Evolutionary conservation across 306 rosid species (phyloP), one percentile per base, ranked within the genome.

Genomic region (Dryas octopetala): DNA sequence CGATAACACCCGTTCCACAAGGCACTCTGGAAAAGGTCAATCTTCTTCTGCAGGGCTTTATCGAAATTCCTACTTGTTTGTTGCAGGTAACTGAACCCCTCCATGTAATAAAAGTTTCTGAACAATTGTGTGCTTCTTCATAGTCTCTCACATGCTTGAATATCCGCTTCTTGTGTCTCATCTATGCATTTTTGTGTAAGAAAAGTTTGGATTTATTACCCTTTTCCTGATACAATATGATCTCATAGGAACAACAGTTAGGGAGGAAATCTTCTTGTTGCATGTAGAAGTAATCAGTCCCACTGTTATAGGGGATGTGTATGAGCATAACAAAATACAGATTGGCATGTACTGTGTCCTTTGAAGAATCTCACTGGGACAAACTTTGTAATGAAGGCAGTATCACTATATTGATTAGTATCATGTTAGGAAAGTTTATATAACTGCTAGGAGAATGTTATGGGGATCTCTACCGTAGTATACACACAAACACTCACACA

Each of bases 1-100:
- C 91, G 79, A 87, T 95, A 69, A 89, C 98, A 66, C 97, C 98
- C n/a, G 92, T 91, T 65, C 91, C 88, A 32, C 91, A 71, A 59
- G 86, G 74, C 85, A 78, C 91, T 78, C 84, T 95, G 80, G 95
- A 86, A 77, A 91, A 85, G 66, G 97, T 91, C 46, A 83, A 91
- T 82, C 87, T 91, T 59, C 78, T 95, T 73, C 82, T 91, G 73
- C 96, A 87, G 87, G 97, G 98, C 43, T 86, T 69, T 78, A 84
- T 95, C 68, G 93, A 90, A 82, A 86, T 90, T 89, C 98, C 98
- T 77, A 79, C 96, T 38, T 73, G 84, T 78, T 87, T 95, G 76
- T 80, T 91, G 84, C 93, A 91, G 96, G 98, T 84, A 83, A 87
- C 78, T 69, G 17, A 70, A 45, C 71, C 23, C 48, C 58, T 69